phyloP scores from a whole-genome alignment of 805 yeast species.

The Kodamaea fukazawae region DNA sequence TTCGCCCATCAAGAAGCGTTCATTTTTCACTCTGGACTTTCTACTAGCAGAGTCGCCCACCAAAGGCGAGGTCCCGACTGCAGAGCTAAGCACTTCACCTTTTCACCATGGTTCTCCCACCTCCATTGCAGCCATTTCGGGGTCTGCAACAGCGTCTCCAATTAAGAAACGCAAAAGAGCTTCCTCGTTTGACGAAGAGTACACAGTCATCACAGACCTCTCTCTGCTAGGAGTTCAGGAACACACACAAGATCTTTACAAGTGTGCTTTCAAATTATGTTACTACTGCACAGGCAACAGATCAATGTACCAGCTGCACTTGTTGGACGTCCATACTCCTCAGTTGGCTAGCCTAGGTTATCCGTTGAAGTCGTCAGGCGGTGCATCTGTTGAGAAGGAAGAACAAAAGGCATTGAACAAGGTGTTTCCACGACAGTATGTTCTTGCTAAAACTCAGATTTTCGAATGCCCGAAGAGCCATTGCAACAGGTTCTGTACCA shows the following conservation, averaged over 20 bases:
- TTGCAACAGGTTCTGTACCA: slow-evolving; percentile 18
- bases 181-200: slow-evolving; percentile 22
- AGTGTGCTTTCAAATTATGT: slow-evolving; percentile 27
- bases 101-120: neutral
- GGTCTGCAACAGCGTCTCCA: neutral
- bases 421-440: slow-evolving; percentile 23
- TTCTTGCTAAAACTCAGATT: slow-evolving; percentile 16
- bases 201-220: slow-evolving; percentile 16
- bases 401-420: slow-evolving; percentile 11
- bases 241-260: slow-evolving; percentile 11
- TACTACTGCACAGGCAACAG: slow-evolving; percentile 29
- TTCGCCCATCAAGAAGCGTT: no score
- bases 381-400: slow-evolving; percentile 1
- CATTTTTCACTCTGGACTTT: neutral
- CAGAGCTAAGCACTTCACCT: neutral
- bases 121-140: neutral
- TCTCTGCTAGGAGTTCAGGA: slow-evolving; percentile 8
- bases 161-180: neutral
- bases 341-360: slow-evolving; percentile 24
- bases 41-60: neutral
- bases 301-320: slow-evolving; percentile 23
- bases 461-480: slow-evolving; percentile 13
- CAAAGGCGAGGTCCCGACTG: neutral
- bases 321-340: slow-evolving; percentile 20
- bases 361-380: slow-evolving; percentile 16